Base-by-base conservation (phyloP, 176 grass and related monocot species). In the Musa itinerans region DNA sequence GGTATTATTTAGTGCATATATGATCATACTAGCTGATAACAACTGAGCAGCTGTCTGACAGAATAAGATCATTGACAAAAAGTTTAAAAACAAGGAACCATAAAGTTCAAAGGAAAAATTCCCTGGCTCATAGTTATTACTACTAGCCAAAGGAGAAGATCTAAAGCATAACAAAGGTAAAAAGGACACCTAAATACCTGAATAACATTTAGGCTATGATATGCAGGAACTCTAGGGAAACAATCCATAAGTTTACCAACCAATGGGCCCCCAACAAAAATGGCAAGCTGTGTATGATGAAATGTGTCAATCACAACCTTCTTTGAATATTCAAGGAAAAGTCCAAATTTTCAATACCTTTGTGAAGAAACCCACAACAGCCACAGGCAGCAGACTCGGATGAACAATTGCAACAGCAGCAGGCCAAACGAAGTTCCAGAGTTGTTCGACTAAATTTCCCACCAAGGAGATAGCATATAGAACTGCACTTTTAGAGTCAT, bases 361-460 rank as follows among this genome's bases (percentile, higher is more conserved):
- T 1, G 90, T 85, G 78, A 93, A 99, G 84, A 99, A 99, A 73
- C 90, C 84, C 13, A 99, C 86, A 87, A 99, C 76, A 81, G 95
- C 95, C 49, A 99, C 84, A 78, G 88, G 95, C 83, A 99, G 79
- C 77, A 99, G 74, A 73, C 82, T 94, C 74, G 78, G 74, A 87
- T 99, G 86, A 80, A 99, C 75, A 85, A 89, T 99, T 71, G 95
- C 88, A 76, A 99, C 84, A 55, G 88, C 80, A 80, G 88, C 88
- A 25, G 95, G 95, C 95, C 84, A 99, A 63, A 91, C 84, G 61
- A 99, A 93, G 79, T 93, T 99, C 95, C 95, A 99, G 5, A 93
- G 56, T 83, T 93, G 95, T 77, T 99, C 90, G 54, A 99, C 95
- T 71, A 94, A 78, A 80, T 99, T 99, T 66, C 88, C 90, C 75